Evolutionary conservation across 139 green algal species (phyloP).

Genomic region (Spirogloea muscicola): DNA sequence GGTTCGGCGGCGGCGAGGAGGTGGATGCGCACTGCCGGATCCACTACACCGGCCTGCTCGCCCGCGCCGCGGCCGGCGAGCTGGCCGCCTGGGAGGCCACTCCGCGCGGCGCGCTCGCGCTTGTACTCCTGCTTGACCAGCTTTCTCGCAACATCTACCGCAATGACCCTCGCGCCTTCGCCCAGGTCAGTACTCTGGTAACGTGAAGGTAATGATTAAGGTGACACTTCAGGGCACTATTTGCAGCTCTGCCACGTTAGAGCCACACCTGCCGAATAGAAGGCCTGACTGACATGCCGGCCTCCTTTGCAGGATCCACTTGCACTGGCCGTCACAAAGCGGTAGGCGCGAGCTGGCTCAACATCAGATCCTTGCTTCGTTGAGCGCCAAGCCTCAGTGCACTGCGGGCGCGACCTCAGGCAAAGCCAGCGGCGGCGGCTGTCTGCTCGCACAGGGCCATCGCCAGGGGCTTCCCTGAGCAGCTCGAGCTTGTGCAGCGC

Average conservation of each 20-base stretch:
- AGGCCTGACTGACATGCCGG: too few species aligned
- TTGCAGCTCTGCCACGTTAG: too few species aligned
- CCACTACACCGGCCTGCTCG: not conserved
- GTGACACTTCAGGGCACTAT: too few species aligned
- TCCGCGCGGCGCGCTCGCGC: constrained; percentile 1
- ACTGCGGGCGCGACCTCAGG: too few species aligned
- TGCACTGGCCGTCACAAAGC: too few species aligned
- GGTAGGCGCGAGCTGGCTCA: too few species aligned
- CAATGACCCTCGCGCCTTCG: not conserved
- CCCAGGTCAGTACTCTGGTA: not conserved
- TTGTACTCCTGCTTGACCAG: constrained; percentile 23
- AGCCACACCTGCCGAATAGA: too few species aligned
- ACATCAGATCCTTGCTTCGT: too few species aligned
- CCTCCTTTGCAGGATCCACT: too few species aligned
- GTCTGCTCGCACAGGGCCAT: not conserved
- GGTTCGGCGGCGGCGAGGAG: not conserved
- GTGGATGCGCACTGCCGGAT: not conserved
- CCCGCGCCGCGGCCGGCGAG: not conserved
- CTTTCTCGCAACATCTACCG: constrained; percentile 19
- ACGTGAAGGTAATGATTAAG: not conserved
- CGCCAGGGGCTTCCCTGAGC: not conserved
- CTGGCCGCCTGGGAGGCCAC: constrained; percentile 13
- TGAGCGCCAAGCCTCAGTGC: too few species aligned
- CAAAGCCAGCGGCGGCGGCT: too few species aligned
- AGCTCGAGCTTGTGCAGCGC: not conserved